phyloP scores from a whole-genome alignment of 1,284 basidiomycete genomes.

The Hemileia vastatrix region DNA sequence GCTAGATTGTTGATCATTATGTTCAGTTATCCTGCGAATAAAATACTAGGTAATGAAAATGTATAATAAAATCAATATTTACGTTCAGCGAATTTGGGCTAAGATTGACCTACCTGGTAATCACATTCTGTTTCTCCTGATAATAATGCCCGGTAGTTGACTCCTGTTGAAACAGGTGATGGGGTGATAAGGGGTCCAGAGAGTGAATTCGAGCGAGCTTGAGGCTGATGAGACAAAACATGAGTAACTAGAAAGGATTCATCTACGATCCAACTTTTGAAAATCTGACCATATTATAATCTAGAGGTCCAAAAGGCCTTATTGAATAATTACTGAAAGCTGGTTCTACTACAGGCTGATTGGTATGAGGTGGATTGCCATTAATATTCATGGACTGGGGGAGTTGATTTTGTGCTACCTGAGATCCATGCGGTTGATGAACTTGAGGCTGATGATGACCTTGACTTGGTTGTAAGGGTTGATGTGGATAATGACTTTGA shows the following conservation, averaged over 20 bases:
- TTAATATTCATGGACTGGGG: slow-evolving; percentile 6
- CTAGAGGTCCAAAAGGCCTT: slow-evolving; percentile 19
- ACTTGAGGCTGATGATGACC: not conserved
- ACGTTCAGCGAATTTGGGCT: not conserved
- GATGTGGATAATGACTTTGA: not conserved
- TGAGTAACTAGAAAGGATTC: not conserved
- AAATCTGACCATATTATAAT: slow-evolving; percentile 14
- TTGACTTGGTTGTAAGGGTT: not conserved
- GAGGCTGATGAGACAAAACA: not conserved
- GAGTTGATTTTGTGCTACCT: not conserved
- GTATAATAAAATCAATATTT: not conserved
- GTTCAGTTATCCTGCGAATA: slow-evolving; percentile 22
- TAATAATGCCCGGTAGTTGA: slow-evolving; percentile 21
- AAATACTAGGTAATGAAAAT: slow-evolving; percentile 12
- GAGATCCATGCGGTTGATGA: not conserved
- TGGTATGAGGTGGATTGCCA: not conserved
- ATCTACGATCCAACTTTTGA: not conserved
- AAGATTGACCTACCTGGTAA: slow-evolving; percentile 10
- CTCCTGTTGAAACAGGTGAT: slow-evolving; percentile 7
- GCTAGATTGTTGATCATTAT: slow-evolving; percentile 24
- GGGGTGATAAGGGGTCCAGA: not conserved
- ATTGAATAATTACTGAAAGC: too few species aligned
- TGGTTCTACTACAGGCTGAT: not conserved
- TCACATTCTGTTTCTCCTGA: slow-evolving; percentile 23
- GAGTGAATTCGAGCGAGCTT: slow-evolving; percentile 17